Base-by-base conservation (phyloP, 2,329 filamentous ascomycete genomes). In the Alternaria sp. region DNA sequence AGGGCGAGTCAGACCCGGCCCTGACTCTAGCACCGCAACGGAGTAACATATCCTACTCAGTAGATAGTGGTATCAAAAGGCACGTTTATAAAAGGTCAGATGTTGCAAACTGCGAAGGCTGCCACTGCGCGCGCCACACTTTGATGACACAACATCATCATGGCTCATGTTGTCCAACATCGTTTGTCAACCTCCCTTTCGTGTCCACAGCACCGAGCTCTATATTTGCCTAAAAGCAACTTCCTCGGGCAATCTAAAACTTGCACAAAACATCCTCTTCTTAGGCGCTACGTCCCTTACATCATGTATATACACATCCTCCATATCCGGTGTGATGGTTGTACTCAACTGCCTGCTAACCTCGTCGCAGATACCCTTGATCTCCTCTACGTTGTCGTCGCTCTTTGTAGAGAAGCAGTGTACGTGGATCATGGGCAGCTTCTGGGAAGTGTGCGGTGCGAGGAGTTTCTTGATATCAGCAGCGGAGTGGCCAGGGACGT, bases 201-300 rank as follows among this genome's bases (percentile, higher is more conserved):
- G 24, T 7, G 24, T 26, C 7, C 24, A 26, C 24, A 26, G 24
- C 24, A 26, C 24, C 2, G n/a, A 39, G n/a, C 7, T 39, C 7
- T 39, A 55, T 1, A 61, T 54, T 53, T 68, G 36, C 42, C 86
- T 84, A 81, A 97, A 97, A 14, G 94, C 95, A 6, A 97, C 92
- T 70, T 92, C 88, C 34, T 83, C 80, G 2, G 95, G 95, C 61
- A 99, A 76, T 63, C 93, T 87, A 80, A 99, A 98, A 68, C 89
- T 96, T 30, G 93, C 94, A 78, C 95, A 98, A 79, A 94, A 98
- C 94, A 97, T 97, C 75, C 91, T 87, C 84, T 99, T 99, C 73
- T 92, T 90, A 5, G 95, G 95, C 59, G 93, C 92, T 56, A 99
- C 95, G 68, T 96, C 89, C 65, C 95, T 86, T 34, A 98, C 93